Evolutionary conservation across 116 monocot species (phyloP), one percentile per base, ranked within the genome.

Genomic region (Iris pallida): DNA sequence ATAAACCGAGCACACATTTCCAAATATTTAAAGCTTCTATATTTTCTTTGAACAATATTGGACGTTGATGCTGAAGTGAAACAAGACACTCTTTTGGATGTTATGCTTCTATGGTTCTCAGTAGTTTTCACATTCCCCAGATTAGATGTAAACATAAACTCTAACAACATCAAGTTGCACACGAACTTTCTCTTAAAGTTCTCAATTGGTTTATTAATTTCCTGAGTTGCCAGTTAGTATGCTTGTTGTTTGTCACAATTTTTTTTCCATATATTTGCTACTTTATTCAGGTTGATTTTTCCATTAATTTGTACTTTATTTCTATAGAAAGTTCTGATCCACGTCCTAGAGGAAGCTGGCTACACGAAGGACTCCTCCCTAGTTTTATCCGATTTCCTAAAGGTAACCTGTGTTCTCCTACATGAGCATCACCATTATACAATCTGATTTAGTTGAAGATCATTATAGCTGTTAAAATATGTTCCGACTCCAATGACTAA

Each of bases 271-370:
- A 56, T 18, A 2, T 59, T 3, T 59, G 43, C 62, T 16, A 62
- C 17, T 45, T 7, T 62, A 15, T 7, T 12, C 17, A 62, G 16
- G 16, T 62, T 11, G 8, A 62, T 16, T 14, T 62, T 62, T 7
- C 43, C 45, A 41, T 64, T 30, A 40, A 7, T 52, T 53, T 13
- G 52, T 20, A 9, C 11, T 51, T 51, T 51, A 51, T 20, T 61
- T 8, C 54, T 57, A 62, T 73, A 92, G 92, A 80, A 79, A 79
- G 88, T 86, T 58, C 57, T 92, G 71, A 70, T 68, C 11, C 81
- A 76, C 53, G 88, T 92, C n/a, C 59, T 92, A 40, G 86, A 86
- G 75, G 92, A 92, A 88, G 83, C 85, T 69, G 92, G 88, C 59
- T 88, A 83, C 19, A 60, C 71, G 46, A 69, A 76, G 52, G 83